Percentiles rank a stretch among this genome's conserved stretches.
Evolutionary conservation across 2,329 filamentous ascomycete genomes (phyloP).

Genomic region (Neofusicoccum parvum): DNA sequence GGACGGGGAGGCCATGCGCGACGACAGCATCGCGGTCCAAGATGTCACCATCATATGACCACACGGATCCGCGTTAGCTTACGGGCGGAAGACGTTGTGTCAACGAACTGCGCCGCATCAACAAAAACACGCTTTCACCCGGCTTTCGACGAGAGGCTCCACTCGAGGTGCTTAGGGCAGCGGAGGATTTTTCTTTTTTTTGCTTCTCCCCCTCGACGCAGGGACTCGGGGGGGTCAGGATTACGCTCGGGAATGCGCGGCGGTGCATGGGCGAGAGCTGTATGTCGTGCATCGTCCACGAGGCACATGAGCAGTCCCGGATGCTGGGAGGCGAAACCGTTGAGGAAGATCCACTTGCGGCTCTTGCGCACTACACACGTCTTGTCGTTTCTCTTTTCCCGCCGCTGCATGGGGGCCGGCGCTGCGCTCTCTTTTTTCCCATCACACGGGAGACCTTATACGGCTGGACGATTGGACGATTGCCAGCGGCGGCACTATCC

Average conservation of each 20-base stretch:
- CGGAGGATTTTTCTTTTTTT: background rate
- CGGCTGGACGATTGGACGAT: background rate
- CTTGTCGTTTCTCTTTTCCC: background rate
- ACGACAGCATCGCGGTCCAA: slow-evolving; percentile 12
- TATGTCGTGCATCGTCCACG: slow-evolving; percentile 12
- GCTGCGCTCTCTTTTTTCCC: background rate
- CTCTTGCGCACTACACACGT: slow-evolving; percentile 13
- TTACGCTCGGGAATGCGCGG: slow-evolving; percentile 1
- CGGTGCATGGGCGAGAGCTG: background rate
- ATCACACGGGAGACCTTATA: background rate
- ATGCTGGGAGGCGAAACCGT: slow-evolving; percentile 14
- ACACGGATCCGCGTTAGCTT: background rate
- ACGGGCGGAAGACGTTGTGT: background rate
- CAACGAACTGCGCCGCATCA: background rate
- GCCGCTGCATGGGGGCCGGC: too few relatives aligned
- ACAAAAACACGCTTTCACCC: background rate
- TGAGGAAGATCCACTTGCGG: slow-evolving; percentile 14
- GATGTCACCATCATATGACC: slow-evolving; percentile 20
- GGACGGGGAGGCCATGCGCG: slow-evolving; percentile 18
- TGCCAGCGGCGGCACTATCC: background rate
- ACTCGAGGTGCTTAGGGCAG: background rate
- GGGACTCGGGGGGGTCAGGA: background rate
- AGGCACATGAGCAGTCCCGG: slow-evolving; percentile 12
- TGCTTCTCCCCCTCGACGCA: background rate
- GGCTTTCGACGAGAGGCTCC: background rate